Evolutionary conservation across 192 early-diverging fungal genomes (phyloP).

Genomic region (Coemansia sp.): DNA sequence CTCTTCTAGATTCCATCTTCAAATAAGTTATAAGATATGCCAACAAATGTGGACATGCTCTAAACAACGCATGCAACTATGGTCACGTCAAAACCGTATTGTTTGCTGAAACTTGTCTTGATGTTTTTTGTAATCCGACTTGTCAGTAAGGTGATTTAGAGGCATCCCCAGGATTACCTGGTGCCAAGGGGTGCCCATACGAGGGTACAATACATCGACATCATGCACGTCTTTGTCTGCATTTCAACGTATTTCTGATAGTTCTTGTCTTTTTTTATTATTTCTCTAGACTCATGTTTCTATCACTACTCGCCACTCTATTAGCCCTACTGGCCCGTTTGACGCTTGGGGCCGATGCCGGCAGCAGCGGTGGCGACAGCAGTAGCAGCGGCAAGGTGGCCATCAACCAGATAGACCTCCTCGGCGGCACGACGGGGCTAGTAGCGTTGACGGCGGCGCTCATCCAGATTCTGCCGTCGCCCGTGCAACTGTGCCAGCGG

Average conservation of each 20-base stretch:
- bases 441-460: constrained; percentile 9
- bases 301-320: background rate
- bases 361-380: background rate
- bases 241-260: background rate
- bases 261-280: background rate
- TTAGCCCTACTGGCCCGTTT: background rate
- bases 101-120: too few relatives aligned
- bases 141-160: too few relatives aligned
- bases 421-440: constrained; percentile 14
- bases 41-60: too few relatives aligned
- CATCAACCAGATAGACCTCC: constrained; percentile 27
- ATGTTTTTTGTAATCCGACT: too few relatives aligned
- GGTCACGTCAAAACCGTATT: too few relatives aligned
- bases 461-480: constrained; percentile 25
- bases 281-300: background rate
- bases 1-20: too few relatives aligned
- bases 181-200: too few relatives aligned
- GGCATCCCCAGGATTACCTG: too few relatives aligned
- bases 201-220: too few relatives aligned
- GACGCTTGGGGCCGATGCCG: background rate
- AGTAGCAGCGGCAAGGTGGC: background rate
- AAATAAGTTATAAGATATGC: too few relatives aligned
- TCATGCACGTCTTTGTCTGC: too few relatives aligned
- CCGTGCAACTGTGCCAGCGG: background rate
- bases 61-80: too few relatives aligned